Evolutionary conservation across 2,329 filamentous ascomycete species (phyloP), one percentile per base, ranked within the genome.

Genomic region (Neophaeococcomyces aloes): DNA sequence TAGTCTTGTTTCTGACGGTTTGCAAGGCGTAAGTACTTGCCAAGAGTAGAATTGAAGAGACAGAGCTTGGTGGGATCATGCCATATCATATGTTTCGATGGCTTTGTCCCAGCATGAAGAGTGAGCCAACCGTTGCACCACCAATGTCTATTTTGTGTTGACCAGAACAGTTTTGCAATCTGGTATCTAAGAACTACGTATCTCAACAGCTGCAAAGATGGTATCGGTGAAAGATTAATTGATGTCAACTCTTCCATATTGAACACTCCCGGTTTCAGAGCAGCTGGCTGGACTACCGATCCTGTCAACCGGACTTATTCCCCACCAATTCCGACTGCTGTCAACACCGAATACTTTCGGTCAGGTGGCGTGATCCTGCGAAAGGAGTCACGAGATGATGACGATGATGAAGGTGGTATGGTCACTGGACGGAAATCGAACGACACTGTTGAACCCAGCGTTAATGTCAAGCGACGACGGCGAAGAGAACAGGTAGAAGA

Each of bases 171-270:
- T 57, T 81, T 81, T 58, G 74, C 77, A 25, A 72, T 79, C 47
- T 81, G 78, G 68, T 76, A 79, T 56, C 66, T 81, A 31, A 76
- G 78, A 45, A 78, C 76, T 14, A 76, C 76, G 29, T 81, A 80
- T 56, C 70, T 81, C 15, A 71, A 72, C 23, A 68, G 72, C 37
- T 78, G 78, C 54, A 79, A 79, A 59, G 78, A 81, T 58, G 78
- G 77, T 47, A 74, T 80, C 31, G 77, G 76, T 49, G 78, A 81
- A 57, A 70, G 78, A 32, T 65, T 81, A 41, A 81, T 81, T 61
- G 79, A 72, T 48, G 70, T 81, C 53, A 78, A 81, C 56, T 69
- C 75, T 23, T 69, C 71, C 31, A 69, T 80, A 29, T 65, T 81
- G 42, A 81, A 80, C 57, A 75, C 77, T 34, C 74, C 76, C 15